Evolutionary conservation across 352 stramenopile genomes (phyloP), one percentile per base, ranked within the genome.

Genomic region (Pythium pyrilobum): DNA sequence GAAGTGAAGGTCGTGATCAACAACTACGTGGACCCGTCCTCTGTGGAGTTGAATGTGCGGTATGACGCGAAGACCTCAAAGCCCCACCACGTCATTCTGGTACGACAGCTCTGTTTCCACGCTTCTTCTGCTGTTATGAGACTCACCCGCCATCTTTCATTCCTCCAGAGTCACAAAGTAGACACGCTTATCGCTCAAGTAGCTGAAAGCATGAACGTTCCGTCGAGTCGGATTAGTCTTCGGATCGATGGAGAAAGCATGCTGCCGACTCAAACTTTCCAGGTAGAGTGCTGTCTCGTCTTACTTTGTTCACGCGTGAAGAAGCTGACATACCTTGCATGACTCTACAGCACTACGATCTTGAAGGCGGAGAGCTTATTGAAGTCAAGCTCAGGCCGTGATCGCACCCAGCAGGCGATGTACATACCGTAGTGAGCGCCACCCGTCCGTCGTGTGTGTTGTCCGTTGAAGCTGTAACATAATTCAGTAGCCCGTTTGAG

Each of bases 341-440:
- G n/a, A 18, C 21, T 56, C n/a, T 36, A 5, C 33, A 87, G 76
- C 64, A 67, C 42, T 89, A 87, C 37, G 76, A 85, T 20, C 54
- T 87, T 36, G 72, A 87, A 76, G 79, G 76, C n/a, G 69, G 70
- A 5, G 79, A 89, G 39, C 34, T 87, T 18, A 72, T 87, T 33
- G 76, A 87, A 44, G 71, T 85, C 40, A 86, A 51, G 32, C 33
- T n/a, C n/a, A n/a, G n/a, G n/a, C n/a, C n/a, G n/a, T n/a, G n/a
- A n/a, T n/a, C n/a, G n/a, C n/a, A n/a, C n/a, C n/a, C n/a, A n/a
- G n/a, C n/a, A n/a, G n/a, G n/a, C n/a, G n/a, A n/a, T n/a, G n/a
- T n/a, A n/a, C n/a, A n/a, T n/a, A n/a, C n/a, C n/a, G n/a, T n/a
- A n/a, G n/a, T n/a, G n/a, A n/a, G n/a, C n/a, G n/a, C n/a, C n/a